Conservation (phyloP, 2,329 filamentous ascomycete genomes). For the Aurifilum marmelostoma region DNA sequence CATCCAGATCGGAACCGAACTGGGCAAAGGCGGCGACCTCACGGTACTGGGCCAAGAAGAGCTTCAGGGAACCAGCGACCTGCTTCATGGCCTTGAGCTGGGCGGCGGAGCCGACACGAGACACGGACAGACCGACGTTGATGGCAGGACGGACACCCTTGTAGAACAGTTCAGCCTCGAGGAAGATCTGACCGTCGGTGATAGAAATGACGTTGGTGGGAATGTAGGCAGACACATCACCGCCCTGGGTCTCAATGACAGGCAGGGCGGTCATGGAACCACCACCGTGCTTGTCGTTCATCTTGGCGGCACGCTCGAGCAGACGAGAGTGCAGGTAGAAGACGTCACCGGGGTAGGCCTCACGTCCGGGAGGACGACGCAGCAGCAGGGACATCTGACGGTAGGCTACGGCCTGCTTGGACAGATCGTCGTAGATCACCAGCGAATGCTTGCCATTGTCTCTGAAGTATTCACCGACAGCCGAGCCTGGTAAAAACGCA, state of each 20-base stretch:
- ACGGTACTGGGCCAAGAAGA: constrained; percentile 99
- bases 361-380: constrained; percentile 96
- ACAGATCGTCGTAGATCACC: constrained; percentile 92
- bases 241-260: constrained; percentile 99
- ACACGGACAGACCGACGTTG: constrained; percentile 99
- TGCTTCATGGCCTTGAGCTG: constrained; percentile 99
- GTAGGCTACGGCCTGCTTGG: constrained; percentile 77
- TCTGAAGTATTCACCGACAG: constrained; percentile 71
- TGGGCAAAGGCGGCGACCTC: constrained; percentile 99
- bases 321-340: constrained; percentile 99
- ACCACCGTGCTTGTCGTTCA: constrained; percentile 92
- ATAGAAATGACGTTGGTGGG: constrained; percentile 99
- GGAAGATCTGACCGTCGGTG: constrained; percentile 99
- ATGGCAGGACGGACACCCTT: constrained; percentile 99
- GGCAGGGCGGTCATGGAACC: constrained; percentile 97
- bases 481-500: background rate
- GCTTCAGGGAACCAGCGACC: constrained; percentile 98
- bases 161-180: constrained; percentile 99
- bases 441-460: constrained; percentile 88
- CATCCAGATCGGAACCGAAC: constrained; percentile 99
- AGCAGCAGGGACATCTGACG: constrained; percentile 99
- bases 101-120: constrained; percentile 98
- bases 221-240: constrained; percentile 99
- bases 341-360: constrained; percentile 98
- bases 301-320: constrained; percentile 98